phyloP scores from a whole-genome alignment of 305 asterid species.

The Galium porrigens region DNA sequence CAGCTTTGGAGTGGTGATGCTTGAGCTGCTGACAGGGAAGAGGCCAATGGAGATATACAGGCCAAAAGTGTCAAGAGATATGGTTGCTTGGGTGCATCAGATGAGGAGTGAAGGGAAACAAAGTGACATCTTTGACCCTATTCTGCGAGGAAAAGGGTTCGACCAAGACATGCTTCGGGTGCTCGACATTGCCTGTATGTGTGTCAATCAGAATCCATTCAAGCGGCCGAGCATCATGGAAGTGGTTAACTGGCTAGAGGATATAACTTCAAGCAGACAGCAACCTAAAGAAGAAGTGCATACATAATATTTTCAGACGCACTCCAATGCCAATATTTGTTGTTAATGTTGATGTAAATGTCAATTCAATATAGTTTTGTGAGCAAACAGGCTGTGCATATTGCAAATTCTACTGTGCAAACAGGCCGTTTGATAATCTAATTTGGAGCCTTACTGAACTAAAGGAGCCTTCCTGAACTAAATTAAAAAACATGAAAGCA shows the following conservation, averaged over 20 bases:
- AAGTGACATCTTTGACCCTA: constrained; percentile 61
- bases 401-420: too few species aligned
- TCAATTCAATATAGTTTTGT: constrained; percentile 12
- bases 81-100: constrained; percentile 72
- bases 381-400: constrained; percentile 19
- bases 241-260: constrained; percentile 65
- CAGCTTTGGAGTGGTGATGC: constrained; percentile 89
- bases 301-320: constrained; percentile 9
- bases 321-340: constrained; percentile 16
- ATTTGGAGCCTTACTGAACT: background rate
- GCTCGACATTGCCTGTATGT: constrained; percentile 76
- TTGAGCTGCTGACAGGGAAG: constrained; percentile 71
- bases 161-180: constrained; percentile 73
- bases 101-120: constrained; percentile 61
- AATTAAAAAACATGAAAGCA: background rate
- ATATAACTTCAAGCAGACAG: constrained; percentile 32
- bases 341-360: constrained; percentile 27
- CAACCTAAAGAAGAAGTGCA: constrained; percentile 21
- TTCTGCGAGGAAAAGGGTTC: constrained; percentile 50
- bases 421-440: too few species aligned
- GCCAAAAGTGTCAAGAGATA: constrained; percentile 60
- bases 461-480: background rate
- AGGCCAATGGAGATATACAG: constrained; percentile 78
- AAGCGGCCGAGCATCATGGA: constrained; percentile 74
- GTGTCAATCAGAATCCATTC: constrained; percentile 66